Percentiles rank a stretch among this genome's conserved stretches.
Conservation (phyloP, 2,329 filamentous ascomycete genomes). For the Calonectria henricotiae region DNA sequence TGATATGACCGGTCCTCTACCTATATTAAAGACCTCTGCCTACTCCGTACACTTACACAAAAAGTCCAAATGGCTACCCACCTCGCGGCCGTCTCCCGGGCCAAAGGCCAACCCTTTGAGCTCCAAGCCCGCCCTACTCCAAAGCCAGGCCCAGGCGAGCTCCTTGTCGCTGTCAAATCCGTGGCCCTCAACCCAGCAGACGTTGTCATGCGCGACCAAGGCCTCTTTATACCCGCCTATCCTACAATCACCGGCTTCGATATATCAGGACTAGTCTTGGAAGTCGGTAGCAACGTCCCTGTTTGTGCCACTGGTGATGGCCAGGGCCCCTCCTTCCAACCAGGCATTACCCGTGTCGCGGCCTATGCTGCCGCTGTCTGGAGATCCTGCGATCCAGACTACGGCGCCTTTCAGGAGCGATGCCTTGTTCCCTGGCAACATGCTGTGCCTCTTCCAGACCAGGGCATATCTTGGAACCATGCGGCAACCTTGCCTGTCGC, state of each 20-base stretch:
- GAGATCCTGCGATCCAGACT: conserved; percentile 62
- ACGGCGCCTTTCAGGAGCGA: conserved; percentile 65
- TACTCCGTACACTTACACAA: neutral
- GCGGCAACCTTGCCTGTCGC: conserved; percentile 62
- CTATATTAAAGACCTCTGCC: neutral
- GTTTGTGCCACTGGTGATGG: conserved; percentile 32
- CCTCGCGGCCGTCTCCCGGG: conserved; percentile 59
- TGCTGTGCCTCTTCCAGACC: conserved; percentile 55
- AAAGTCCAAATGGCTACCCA: conserved; percentile 57
- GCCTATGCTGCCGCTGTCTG: conserved; percentile 61
- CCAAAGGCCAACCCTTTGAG: conserved; percentile 58
- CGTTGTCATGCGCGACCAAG: conserved; percentile 59
- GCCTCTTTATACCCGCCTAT: conserved; percentile 60
- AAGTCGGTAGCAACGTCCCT: conserved; percentile 61
- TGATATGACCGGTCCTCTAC: neutral
- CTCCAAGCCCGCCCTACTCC: conserved; percentile 61
- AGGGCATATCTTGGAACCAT: conserved; percentile 58
- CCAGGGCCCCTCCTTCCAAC: conserved; percentile 47
- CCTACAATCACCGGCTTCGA: conserved; percentile 64
- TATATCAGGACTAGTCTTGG: conserved; percentile 62
- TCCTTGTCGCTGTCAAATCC: conserved; percentile 66
- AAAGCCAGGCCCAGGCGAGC: conserved; percentile 63
- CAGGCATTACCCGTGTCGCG: conserved; percentile 58
- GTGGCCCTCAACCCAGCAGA: conserved; percentile 68
- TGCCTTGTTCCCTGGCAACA: conserved; percentile 63